phyloP scores from a whole-genome alignment of 129 eudicot genomes.

The Chrysanthemum seticuspe region DNA sequence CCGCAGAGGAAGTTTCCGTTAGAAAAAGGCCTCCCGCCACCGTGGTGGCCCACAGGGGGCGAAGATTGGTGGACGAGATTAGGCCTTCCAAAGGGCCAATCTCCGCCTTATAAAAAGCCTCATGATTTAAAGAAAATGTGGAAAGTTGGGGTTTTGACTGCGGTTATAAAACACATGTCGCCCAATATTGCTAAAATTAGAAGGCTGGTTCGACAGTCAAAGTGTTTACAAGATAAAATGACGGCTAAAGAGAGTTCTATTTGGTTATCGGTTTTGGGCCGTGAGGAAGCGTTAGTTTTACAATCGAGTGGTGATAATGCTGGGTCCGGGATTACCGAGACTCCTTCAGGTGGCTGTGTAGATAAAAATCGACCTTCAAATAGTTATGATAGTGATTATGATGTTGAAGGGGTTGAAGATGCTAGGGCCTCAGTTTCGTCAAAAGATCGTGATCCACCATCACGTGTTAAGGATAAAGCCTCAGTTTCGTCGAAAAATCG shows the following conservation, averaged over 20 bases:
- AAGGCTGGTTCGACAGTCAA: slow-evolving; percentile 40
- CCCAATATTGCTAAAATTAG: slow-evolving; percentile 86
- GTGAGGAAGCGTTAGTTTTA: slow-evolving; percentile 61
- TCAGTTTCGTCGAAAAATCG: slow-evolving; percentile 71
- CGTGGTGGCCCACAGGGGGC: slow-evolving; percentile 94
- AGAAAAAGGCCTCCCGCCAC: slow-evolving; percentile 85
- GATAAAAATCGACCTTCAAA: slow-evolving; percentile 53
- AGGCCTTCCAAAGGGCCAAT: slow-evolving; percentile 65
- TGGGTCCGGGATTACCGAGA: slow-evolving; percentile 63
- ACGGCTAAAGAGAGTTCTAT: slow-evolving; percentile 30
- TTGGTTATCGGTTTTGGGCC: slow-evolving; percentile 77
- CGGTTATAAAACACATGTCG: slow-evolving; percentile 96
- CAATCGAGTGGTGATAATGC: slow-evolving; percentile 70
- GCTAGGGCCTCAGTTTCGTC: slow-evolving; percentile 69
- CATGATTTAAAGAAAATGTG: slow-evolving; percentile 95
- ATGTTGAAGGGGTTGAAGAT: slow-evolving; percentile 57
- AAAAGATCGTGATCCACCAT: slow-evolving; percentile 31
- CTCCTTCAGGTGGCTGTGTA: slow-evolving; percentile 37
- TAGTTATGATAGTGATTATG: slow-evolving; percentile 77
- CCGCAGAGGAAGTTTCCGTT: slow-evolving; percentile 75
- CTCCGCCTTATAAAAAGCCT: slow-evolving; percentile 91
- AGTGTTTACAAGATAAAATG: slow-evolving; percentile 16
- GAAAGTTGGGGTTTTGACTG: slow-evolving; percentile 92
- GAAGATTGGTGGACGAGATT: slow-evolving; percentile 87
- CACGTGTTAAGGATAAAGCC: slow-evolving; percentile 24